Percentiles rank a stretch among this genome's conserved stretches.
Evolutionary conservation across 1,284 basidiomycete species (phyloP).

Genomic region (Marasmius fiardii): DNA sequence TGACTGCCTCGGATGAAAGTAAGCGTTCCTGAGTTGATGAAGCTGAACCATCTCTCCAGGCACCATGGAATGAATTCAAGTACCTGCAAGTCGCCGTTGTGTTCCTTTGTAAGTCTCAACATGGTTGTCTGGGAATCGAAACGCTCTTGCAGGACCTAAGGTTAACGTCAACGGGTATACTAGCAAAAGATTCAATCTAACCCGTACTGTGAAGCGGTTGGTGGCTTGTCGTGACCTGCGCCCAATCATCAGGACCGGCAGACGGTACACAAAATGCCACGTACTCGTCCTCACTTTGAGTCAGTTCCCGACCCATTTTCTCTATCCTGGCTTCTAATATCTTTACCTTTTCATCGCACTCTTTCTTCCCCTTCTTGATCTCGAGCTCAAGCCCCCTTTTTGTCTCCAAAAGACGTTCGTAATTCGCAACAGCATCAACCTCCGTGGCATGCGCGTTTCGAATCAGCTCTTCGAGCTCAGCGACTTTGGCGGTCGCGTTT

Average conservation of each 20-base stretch:
- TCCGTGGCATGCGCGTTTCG: conserved; percentile 1
- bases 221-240: conserved; percentile 5
- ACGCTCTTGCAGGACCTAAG: conserved; percentile 54
- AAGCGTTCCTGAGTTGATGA: not conserved
- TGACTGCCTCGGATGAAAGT: not conserved
- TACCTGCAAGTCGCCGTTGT: conserved; percentile 53
- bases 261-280: not conserved
- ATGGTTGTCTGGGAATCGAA: conserved; percentile 54
- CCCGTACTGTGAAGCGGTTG: conserved; percentile 4
- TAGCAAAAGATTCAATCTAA: not conserved
- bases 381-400: conserved; percentile 6
- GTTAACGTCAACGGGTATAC: not conserved
- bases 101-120: conserved; percentile 48
- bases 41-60: conserved; percentile 1
- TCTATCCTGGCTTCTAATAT: not conserved
- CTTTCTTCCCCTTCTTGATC: conserved; percentile 1
- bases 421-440: not conserved
- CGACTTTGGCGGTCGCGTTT: conserved; percentile 4
- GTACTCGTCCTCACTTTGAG: conserved; percentile 12
- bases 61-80: conserved; percentile 3
- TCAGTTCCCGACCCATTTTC: not conserved
- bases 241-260: not conserved
- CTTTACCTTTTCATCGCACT: not conserved
- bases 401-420: conserved; percentile 5
- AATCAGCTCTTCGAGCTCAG: conserved; percentile 7